Evolutionary conservation across 2,329 filamentous ascomycete genomes (phyloP).

Genomic region (Pyrenochaeta sp.): DNA sequence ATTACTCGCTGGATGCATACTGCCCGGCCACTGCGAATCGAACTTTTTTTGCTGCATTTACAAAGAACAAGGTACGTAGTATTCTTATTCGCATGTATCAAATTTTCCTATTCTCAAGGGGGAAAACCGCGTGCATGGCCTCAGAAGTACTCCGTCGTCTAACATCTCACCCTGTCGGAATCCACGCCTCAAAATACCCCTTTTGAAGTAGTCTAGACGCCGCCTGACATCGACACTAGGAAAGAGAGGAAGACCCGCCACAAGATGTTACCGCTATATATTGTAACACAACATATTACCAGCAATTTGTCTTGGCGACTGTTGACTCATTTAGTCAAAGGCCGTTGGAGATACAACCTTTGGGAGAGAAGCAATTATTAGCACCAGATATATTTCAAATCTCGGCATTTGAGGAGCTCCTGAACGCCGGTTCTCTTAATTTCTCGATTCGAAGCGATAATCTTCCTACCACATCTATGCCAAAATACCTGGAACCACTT

Average conservation of each 20-base stretch:
- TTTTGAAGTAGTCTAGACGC: too few relatives aligned
- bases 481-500: conserved; percentile 19
- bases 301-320: conserved; percentile 55
- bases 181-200: too few relatives aligned
- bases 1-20: conserved; percentile 36
- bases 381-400: conserved; percentile 47
- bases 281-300: conserved; percentile 51
- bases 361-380: too few relatives aligned
- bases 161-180: too few relatives aligned
- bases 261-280: conserved; percentile 31
- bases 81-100: too few relatives aligned
- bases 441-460: too few relatives aligned
- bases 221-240: too few relatives aligned
- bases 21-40: conserved; percentile 49
- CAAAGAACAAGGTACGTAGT: not conserved
- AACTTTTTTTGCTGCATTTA: conserved; percentile 40
- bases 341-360: too few relatives aligned
- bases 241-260: conserved; percentile 16
- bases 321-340: too few relatives aligned
- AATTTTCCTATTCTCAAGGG: too few relatives aligned
- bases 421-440: conserved; percentile 29
- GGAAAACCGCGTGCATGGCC: too few relatives aligned
- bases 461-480: conserved; percentile 16
- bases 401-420: conserved; percentile 47
- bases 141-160: too few relatives aligned